Conservation (phyloP, 345 rosid species). For the Populus davidiana region DNA sequence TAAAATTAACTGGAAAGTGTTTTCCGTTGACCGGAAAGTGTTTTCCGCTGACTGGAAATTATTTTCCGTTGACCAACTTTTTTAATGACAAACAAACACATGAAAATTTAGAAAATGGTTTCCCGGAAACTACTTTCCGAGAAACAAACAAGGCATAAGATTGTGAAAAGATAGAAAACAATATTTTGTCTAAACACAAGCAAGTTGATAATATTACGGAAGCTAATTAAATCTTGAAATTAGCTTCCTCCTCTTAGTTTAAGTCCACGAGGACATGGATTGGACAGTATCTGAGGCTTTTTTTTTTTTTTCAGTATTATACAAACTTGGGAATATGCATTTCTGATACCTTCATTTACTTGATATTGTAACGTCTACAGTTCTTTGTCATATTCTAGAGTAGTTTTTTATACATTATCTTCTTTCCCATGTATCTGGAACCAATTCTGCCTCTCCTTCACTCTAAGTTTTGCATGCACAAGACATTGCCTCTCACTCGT, state of each 20-base stretch:
- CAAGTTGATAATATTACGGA: not conserved
- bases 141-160: too few species aligned
- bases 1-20: too few species aligned
- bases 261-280: not conserved
- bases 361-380: not conserved
- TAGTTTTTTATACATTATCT: not conserved
- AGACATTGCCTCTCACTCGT: not conserved
- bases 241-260: not conserved
- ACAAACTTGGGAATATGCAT: not conserved
- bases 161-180: not conserved
- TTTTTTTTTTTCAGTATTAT: not conserved
- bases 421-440: slow-evolving; percentile 1
- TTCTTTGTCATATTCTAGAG: not conserved
- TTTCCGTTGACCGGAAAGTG: too few species aligned
- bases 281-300: not conserved
- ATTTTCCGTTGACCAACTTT: too few species aligned
- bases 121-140: too few species aligned
- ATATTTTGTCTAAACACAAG: not conserved
- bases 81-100: too few species aligned
- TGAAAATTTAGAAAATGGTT: too few species aligned
- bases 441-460: not conserved
- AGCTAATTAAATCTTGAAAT: not conserved
- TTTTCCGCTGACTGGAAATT: too few species aligned
- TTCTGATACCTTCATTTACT: not conserved
- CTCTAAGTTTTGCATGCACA: not conserved